These are phyloP conservation scores for Apiospora rasikravindrae DNA, from an alignment of 2,329 filamentous ascomycete genomes.

Conservation along the genomic window DNA sequence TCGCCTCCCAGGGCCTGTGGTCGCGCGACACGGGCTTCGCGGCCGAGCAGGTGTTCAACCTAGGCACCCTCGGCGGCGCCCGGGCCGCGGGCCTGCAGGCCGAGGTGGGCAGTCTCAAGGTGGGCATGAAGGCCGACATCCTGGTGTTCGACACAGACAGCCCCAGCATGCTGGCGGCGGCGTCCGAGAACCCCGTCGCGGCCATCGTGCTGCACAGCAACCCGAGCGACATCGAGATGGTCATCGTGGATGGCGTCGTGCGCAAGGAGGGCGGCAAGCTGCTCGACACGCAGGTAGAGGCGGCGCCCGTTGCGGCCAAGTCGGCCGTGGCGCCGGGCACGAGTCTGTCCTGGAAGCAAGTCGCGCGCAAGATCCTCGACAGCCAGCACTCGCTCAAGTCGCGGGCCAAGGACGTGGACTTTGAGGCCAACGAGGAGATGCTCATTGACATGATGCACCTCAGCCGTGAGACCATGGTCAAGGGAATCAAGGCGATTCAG, in stretches of 20 bases:
- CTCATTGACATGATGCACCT: slow-evolving; percentile 19
- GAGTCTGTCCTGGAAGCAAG: slow-evolving; percentile 22
- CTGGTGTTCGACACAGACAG: slow-evolving; percentile 47
- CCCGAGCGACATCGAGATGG: slow-evolving; percentile 26
- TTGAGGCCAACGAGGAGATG: slow-evolving; percentile 18
- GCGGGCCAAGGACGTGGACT: slow-evolving; percentile 22
- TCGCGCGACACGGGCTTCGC: slow-evolving; percentile 36
- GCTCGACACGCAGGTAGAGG: slow-evolving; percentile 20
- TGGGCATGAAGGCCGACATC: slow-evolving; percentile 53
- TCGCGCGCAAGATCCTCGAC: slow-evolving; percentile 21
- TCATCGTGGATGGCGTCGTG: slow-evolving; percentile 27
- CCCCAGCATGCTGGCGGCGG: slow-evolving; percentile 26
- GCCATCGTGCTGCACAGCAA: slow-evolving; percentile 28
- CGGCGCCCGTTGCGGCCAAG: slow-evolving; percentile 19
- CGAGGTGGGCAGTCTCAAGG: slow-evolving; percentile 50
- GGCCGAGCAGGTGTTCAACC: slow-evolving; percentile 52
- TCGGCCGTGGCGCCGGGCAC: slow-evolving; percentile 15
- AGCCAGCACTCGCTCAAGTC: slow-evolving; percentile 20
- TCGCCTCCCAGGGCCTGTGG: slow-evolving; percentile 33
- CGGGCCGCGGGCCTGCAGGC: slow-evolving; percentile 47
- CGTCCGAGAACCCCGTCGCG: slow-evolving; percentile 26
- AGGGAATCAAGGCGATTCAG: slow-evolving; percentile 19
- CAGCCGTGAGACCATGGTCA: slow-evolving; percentile 20
- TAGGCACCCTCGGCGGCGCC: slow-evolving; percentile 54
- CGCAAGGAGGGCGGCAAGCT: slow-evolving; percentile 25